phyloP scores from a whole-genome alignment of 202 grass and related monocot genomes.

The Tripidium arundinaceum region DNA sequence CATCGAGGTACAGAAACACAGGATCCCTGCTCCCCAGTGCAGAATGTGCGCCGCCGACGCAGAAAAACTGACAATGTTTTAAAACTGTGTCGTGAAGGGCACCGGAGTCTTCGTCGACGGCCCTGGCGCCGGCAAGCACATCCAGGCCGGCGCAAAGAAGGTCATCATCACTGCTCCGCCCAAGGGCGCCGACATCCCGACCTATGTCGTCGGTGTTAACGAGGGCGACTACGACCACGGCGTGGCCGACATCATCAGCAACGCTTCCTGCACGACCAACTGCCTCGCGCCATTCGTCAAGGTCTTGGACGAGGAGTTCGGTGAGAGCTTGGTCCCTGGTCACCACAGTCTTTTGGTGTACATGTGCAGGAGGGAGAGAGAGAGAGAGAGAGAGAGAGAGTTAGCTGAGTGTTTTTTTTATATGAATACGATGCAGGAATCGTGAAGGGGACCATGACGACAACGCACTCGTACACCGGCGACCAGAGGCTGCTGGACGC shows the following conservation, averaged over 20 bases:
- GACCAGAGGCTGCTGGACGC: constrained; percentile 95
- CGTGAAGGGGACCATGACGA: constrained; percentile 99
- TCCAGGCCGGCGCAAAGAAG: constrained; percentile 89
- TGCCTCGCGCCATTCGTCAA: constrained; percentile 98
- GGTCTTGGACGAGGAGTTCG: constrained; percentile 89
- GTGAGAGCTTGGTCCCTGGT: no score
- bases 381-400: no score
- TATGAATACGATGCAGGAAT: constrained; percentile 43
- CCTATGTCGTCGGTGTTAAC: constrained; percentile 88
- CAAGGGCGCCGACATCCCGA: constrained; percentile 91
- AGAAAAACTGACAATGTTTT: no score
- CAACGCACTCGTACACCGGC: constrained; percentile 96
- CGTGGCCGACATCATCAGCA: constrained; percentile 91
- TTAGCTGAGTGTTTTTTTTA: no score
- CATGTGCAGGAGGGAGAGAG: no score
- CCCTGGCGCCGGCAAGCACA: constrained; percentile 85
- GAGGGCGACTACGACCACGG: constrained; percentile 58
- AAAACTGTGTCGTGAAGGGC: no score
- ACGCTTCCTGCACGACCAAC: constrained; percentile 95
- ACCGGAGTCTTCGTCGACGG: constrained; percentile 87
- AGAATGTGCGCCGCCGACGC: no score
- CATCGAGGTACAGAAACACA: no score
- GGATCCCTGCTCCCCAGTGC: no score
- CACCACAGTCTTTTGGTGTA: no score
- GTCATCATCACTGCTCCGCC: constrained; percentile 87